phyloP scores from a whole-genome alignment of 129 eudicot genomes.

The Escallonia herrerae region DNA sequence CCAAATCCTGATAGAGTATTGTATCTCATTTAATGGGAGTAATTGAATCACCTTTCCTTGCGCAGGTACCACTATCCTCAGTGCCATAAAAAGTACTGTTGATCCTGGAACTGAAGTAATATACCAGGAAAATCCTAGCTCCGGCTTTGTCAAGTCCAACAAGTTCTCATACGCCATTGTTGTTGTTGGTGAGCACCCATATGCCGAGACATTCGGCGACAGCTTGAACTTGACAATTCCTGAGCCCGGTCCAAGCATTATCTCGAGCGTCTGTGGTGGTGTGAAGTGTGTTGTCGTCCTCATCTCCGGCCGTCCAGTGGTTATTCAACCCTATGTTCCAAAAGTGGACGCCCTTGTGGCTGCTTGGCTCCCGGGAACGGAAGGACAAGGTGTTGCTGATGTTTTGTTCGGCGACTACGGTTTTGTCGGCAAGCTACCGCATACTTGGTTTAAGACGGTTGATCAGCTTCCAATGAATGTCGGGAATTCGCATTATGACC shows the following conservation, averaged over 20 bases:
- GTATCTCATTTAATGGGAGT: background rate
- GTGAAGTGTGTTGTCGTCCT: conserved; percentile 76
- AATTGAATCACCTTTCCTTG: background rate
- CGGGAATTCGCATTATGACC: conserved; percentile 56
- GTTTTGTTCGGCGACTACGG: conserved; percentile 67
- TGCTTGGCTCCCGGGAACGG: conserved; percentile 83
- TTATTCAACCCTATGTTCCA: conserved; percentile 51
- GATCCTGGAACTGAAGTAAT: conserved; percentile 57
- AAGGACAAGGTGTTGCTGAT: conserved; percentile 79
- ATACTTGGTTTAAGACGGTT: conserved; percentile 72
- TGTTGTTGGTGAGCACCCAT: conserved; percentile 79
- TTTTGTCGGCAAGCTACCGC: conserved; percentile 61
- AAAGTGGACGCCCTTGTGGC: conserved; percentile 65
- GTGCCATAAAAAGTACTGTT: conserved; percentile 51
- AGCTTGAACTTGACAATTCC: conserved; percentile 55
- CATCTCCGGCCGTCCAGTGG: conserved; percentile 68
- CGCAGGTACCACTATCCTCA: conserved; percentile 73
- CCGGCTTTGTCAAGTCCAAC: conserved; percentile 37
- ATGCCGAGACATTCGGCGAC: conserved; percentile 75
- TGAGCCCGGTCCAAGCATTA: conserved; percentile 52
- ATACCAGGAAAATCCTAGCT: conserved; percentile 50
- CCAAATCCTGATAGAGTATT: too few species aligned
- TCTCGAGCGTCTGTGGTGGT: conserved; percentile 53
- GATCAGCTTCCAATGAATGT: conserved; percentile 57
- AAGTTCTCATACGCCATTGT: conserved; percentile 70